Conservation (phyloP, 148 eudicot genomes). For the Camellia granthamiana region DNA sequence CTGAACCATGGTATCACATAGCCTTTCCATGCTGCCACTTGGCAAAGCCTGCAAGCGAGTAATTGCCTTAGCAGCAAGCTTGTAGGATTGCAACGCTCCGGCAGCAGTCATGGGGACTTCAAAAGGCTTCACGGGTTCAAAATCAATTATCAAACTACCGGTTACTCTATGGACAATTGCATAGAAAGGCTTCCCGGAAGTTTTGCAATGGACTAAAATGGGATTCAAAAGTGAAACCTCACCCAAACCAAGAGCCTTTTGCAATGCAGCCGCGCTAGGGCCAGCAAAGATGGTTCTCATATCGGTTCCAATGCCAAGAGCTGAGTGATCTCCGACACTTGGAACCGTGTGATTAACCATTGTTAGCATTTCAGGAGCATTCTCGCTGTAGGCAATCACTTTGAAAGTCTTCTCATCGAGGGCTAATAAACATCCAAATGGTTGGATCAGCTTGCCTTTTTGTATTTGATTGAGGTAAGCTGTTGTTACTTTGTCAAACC, state of each 20-base stretch:
- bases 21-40: slow-evolving; percentile 69
- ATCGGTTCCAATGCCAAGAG: slow-evolving; percentile 75
- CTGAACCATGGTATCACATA: slow-evolving; percentile 87
- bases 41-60: slow-evolving; percentile 70
- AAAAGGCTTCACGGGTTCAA: slow-evolving; percentile 90
- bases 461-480: slow-evolving; percentile 87
- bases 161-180: slow-evolving; percentile 87
- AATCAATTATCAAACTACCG: slow-evolving; percentile 76
- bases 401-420: slow-evolving; percentile 73
- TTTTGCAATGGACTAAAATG: slow-evolving; percentile 81
- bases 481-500: slow-evolving; percentile 65
- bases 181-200: slow-evolving; percentile 92
- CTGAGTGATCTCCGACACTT: slow-evolving; percentile 71
- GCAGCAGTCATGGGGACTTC: slow-evolving; percentile 96
- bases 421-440: slow-evolving; percentile 88
- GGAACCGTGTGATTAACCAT: slow-evolving; percentile 87
- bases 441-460: slow-evolving; percentile 78
- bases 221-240: slow-evolving; percentile 88
- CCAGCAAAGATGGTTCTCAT: slow-evolving; percentile 68
- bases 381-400: slow-evolving; percentile 81
- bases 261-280: slow-evolving; percentile 71
- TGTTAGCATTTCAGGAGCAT: slow-evolving; percentile 91
- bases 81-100: slow-evolving; percentile 92
- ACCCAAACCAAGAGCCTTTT: slow-evolving; percentile 79
- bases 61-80: slow-evolving; percentile 91